Conservation (phyloP, 2,329 filamentous ascomycete species). For the Pseudocercospora fijiensis region DNA sequence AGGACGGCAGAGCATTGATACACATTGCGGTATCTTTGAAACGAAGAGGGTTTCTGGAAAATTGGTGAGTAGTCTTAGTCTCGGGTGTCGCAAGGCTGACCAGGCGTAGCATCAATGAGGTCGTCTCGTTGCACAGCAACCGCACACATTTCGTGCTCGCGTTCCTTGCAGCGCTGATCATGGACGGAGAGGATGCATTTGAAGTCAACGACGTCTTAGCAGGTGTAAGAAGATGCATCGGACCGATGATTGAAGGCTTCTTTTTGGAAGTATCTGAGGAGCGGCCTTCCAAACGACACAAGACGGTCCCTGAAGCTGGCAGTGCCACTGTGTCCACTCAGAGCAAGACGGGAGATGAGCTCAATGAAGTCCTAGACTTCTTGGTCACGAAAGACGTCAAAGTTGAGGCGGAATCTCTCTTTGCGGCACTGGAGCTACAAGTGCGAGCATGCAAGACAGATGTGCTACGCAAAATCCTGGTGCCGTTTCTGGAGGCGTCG, state of each 20-base stretch:
- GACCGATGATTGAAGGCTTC: neutral
- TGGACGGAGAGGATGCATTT: neutral
- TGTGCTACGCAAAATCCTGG: neutral
- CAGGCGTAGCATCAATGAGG: neutral
- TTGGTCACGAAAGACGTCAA: neutral
- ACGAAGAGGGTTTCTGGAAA: neutral
- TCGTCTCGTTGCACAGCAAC: neutral
- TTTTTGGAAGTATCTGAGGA: neutral
- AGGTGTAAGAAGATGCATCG: neutral
- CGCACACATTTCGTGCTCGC: constrained; percentile 2
- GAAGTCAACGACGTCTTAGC: neutral
- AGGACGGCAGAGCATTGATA: neutral
- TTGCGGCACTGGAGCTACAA: neutral
- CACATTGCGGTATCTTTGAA: neutral
- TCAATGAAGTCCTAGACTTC: neutral
- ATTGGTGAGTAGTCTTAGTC: neutral
- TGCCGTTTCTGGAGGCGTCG: neutral
- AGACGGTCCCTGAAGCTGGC: neutral
- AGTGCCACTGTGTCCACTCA: neutral
- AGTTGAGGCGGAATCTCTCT: neutral
- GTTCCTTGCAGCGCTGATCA: neutral
- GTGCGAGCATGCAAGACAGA: neutral
- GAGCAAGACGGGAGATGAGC: neutral
- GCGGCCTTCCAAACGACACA: neutral
- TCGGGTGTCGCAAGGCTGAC: neutral